Evolutionary conservation across 1,284 basidiomycete genomes (phyloP), one percentile per base, ranked within the genome.

Genomic region (Pyrrhoderma noxium): DNA sequence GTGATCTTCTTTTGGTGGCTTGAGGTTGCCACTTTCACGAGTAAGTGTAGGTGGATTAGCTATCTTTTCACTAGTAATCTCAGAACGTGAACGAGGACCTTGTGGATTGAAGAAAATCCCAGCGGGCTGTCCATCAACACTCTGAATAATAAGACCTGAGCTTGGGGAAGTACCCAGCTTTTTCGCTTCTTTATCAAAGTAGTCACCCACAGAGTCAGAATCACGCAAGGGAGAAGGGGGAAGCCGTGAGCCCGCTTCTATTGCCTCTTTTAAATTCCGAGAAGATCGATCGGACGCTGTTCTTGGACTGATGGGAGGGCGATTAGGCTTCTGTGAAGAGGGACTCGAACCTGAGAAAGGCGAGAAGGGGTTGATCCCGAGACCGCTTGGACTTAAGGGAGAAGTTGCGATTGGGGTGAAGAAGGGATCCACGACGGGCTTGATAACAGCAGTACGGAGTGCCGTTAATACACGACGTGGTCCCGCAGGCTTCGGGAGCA

Each of bases 71-170:
- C n/a, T n/a, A n/a, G n/a, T n/a, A n/a, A n/a, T n/a, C n/a, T 31
- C 43, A 11, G 27, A 16, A 3, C 62, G 44, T 45, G 75, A 79
- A 3, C 70, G 22, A 18, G 51, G 19, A 5, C 54, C 63, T 19
- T 76, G 72, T 0, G 95, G 95, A 59, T 94, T 88, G 68, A 99
- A 99, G 69, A 93, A 92, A 57, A 99, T 94, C 4, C 93, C 94
- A 18, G 91, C 82, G 0, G 93, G 89, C 56, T 93, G 82, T 0
- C 95, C 95, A 62, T 96, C 92, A 0, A 91, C 90, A 62, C 85
- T 90, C 58, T 94, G 91, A 47, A 99, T 86, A 40, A 98, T 78
- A 18, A 97, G 77, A 0, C 95, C 95, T 2, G 89, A 86, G 1
- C 88, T 87, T 0, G 89, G 86, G 0, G 88, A 86, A 3, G 79